phyloP scores from a whole-genome alignment of 495 filamentous ascomycete species.

The Tuber aestivum region DNA sequence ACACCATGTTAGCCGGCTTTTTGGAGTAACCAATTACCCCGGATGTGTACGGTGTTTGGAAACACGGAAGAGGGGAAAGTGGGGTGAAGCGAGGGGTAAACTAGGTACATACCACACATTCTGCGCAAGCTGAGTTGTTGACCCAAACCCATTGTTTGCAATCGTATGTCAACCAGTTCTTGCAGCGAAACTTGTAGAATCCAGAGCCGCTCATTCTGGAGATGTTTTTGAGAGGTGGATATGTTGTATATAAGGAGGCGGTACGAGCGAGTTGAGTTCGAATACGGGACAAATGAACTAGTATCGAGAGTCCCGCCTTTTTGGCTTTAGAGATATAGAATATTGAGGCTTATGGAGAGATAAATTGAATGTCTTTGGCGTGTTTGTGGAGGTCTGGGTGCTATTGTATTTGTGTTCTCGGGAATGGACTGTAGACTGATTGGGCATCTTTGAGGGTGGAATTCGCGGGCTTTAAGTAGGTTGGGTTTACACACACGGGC shows the following conservation, averaged over 20 bases:
- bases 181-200: conserved; percentile 59
- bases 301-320: neutral
- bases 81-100: neutral
- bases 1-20: neutral
- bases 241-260: neutral
- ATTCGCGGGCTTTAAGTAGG: conserved; percentile 30
- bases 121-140: conserved; percentile 54
- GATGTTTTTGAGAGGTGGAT: neutral
- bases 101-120: conserved; percentile 51
- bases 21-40: conserved; percentile 8
- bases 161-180: conserved; percentile 55
- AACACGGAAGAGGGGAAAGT: neutral
- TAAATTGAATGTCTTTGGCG: neutral
- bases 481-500: conserved; percentile 24
- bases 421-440: conserved; percentile 7
- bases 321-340: neutral
- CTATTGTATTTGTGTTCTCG: conserved; percentile 1
- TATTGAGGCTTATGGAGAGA: neutral
- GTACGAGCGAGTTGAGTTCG: neutral
- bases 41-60: neutral
- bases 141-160: conserved; percentile 59
- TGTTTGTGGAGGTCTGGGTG: neutral
- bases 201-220: conserved; percentile 54
- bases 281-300: neutral
- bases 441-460: conserved; percentile 16